Evolutionary conservation across 192 early-diverging fungal genomes (phyloP), one percentile per base, ranked within the genome.

Genomic region (Spizellomyces sp.): DNA sequence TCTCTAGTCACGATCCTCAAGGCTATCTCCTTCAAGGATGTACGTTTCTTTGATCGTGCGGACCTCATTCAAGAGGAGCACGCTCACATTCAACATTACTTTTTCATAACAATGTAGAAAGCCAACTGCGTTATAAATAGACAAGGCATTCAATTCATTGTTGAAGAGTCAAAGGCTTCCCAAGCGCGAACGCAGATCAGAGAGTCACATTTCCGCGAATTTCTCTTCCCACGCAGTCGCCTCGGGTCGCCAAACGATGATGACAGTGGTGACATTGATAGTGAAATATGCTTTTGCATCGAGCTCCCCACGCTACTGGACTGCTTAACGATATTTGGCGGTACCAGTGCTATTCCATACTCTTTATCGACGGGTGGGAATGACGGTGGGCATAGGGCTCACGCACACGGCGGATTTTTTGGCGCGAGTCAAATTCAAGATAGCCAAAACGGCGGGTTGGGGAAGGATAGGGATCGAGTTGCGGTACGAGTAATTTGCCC

Each of bases 1-100:
- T 57, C 83, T 0, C 65, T 87, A n/a, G 83, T 82, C 19, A 80
- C 83, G 57, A 77, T 85, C 78, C 79, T 85, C 43, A 71, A 75
- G 45, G 80, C 83, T 48, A 76, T 87, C 52, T 48, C 71, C 47
- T 70, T 64, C 60, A 78, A 71, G 52, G 69, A 57, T 7, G 46
- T 48, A 9, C 48, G 42, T 9, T 15, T n/a, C 63, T 0, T 64
- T 12, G 36, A 12, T n/a, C 36, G 2, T 36, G 27, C 27, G 1
- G 27, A 3, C 27, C 27, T 3, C 59, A 1, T 12, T 61, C 27
- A 19, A 19, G 50, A 54, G 17, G 17, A 54, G 27, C 3, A 0
- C 27, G 1, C 27, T 36, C 27, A 36, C 27, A 36, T 36, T 36
- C 1, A 4, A 54, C 50, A 12, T 54, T n/a, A 54, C 12, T 2